Evolutionary conservation across 306 rosid genomes (phyloP).

Genomic region (Corylus heterophylla): DNA sequence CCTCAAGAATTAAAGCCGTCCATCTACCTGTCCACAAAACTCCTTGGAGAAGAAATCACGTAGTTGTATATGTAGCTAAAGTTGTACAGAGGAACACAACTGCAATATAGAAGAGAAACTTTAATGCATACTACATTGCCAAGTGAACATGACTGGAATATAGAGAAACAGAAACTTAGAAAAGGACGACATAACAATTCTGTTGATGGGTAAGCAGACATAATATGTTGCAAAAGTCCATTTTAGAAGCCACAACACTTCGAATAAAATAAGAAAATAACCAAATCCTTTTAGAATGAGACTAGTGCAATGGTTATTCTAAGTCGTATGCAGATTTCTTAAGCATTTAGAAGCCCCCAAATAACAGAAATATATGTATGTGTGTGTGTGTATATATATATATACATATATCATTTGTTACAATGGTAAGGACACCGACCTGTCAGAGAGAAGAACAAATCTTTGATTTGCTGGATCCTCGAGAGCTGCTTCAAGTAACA

Average conservation of each 20-base stretch:
- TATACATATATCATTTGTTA: too few relatives aligned
- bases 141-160: slow-evolving; percentile 51
- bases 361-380: neutral
- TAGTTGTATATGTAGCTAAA: slow-evolving; percentile 78
- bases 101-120: slow-evolving; percentile 46
- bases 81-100: slow-evolving; percentile 97
- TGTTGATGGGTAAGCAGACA: neutral
- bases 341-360: neutral
- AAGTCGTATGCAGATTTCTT: neutral
- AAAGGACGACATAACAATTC: neutral
- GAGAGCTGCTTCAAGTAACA: slow-evolving; percentile 60
- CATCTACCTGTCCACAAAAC: slow-evolving; percentile 98
- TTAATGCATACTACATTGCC: slow-evolving; percentile 13
- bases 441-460: slow-evolving; percentile 93
- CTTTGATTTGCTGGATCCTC: slow-evolving; percentile 92
- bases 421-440: slow-evolving; percentile 45
- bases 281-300: neutral
- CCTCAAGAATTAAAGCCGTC: slow-evolving; percentile 51
- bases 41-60: slow-evolving; percentile 77
- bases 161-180: neutral
- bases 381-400: too few relatives aligned
- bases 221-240: neutral
- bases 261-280: neutral
- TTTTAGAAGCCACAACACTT: neutral
- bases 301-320: neutral